Evolutionary conservation across 2,329 filamentous ascomycete species (phyloP), one percentile per base, ranked within the genome.

Genomic region (Phialophora verrucosa): DNA sequence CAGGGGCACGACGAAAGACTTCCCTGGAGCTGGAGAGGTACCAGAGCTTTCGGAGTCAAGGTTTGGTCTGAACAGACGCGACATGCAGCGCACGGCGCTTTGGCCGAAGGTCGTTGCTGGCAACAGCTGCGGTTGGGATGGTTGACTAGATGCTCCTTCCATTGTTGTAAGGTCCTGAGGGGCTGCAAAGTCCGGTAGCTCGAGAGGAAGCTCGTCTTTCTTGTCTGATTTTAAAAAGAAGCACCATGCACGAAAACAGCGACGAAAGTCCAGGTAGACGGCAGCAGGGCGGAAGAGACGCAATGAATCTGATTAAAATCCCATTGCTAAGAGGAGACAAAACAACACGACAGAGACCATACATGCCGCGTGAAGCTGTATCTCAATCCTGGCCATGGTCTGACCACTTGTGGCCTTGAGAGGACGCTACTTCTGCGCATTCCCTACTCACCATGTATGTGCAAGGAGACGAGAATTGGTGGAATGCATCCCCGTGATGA

Each of bases 1-100:
- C 31, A 68, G 32, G 20, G 68, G 68, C 17, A 68, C 65, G 7
- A 68, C 59, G 44, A 69, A 66, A n/a, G 67, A 64, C 53, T 64
- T 68, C 20, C 47, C 68, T 8, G 35, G 31, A n/a, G 42, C 59
- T 14, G 60, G 50, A 31, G 67, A 64, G 31, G 51, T 49, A 27
- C 55, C 25, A 50, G 67, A 53, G 20, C 61, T 61, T 23, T 20
- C 29, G 12, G 53, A 12, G 42, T 10, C 55, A 35, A 38, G 56
- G 12, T 55, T 61, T 25, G 61, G 20, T 31, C 58, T 53, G 64
- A 62, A 63, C 7, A 69, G 38, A 31, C 66, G 61, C 58, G 64
- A 69, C 35, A 65, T 44, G 27, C 56, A 25, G 32, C 65, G 47
- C 12, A 62, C 57, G 11, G 60, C 50, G 35, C 62, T 65, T 55